A percentile compares a stretch with the other conserved stretches of the same genome.
These are phyloP conservation scores for Coniochaeta pulveracea DNA, from an alignment of 2,329 filamentous ascomycete genomes.

Conservation along the genomic window DNA sequence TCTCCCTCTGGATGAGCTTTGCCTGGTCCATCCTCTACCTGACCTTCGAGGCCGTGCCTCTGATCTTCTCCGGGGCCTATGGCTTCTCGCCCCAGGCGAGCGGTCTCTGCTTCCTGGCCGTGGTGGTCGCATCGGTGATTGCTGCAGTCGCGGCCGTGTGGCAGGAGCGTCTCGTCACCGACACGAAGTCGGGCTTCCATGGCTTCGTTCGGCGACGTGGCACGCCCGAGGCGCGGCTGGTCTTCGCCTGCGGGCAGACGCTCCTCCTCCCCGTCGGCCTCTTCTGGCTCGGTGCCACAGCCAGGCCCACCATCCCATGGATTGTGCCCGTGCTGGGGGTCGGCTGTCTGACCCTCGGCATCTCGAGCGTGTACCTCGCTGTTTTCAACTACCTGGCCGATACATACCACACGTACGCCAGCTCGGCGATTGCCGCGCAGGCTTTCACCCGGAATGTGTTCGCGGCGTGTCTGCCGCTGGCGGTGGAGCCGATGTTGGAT, in stretches of 20 bases:
- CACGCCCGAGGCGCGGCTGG: constrained; percentile 67
- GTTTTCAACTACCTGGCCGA: constrained; percentile 92
- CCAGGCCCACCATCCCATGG: constrained; percentile 53
- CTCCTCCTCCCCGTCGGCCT: constrained; percentile 67
- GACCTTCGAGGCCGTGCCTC: constrained; percentile 68
- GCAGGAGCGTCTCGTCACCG: constrained; percentile 56
- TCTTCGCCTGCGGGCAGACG: constrained; percentile 71
- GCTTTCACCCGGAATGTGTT: constrained; percentile 77
- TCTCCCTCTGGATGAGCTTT: constrained; percentile 83
- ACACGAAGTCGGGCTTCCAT: constrained; percentile 22
- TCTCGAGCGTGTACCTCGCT: constrained; percentile 76
- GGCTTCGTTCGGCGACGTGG: constrained; percentile 19
- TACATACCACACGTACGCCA: constrained; percentile 74
- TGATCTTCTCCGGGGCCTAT: constrained; percentile 61
- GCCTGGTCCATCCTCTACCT: constrained; percentile 84
- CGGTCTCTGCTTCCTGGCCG: constrained; percentile 62
- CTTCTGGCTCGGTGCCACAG: constrained; percentile 70
- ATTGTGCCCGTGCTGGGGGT: constrained; percentile 61
- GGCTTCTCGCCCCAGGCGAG: constrained; percentile 55
- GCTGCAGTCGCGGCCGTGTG: constrained; percentile 59
- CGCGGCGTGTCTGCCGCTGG: constrained; percentile 69
- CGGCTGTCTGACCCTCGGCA: constrained; percentile 68
- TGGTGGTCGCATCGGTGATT: constrained; percentile 55
- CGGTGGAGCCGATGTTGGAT: constrained; percentile 62
- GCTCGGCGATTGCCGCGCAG: constrained; percentile 76